phyloP scores from a whole-genome alignment of 108 stramenopile species.

The Pseudonitzschia pungens region DNA sequence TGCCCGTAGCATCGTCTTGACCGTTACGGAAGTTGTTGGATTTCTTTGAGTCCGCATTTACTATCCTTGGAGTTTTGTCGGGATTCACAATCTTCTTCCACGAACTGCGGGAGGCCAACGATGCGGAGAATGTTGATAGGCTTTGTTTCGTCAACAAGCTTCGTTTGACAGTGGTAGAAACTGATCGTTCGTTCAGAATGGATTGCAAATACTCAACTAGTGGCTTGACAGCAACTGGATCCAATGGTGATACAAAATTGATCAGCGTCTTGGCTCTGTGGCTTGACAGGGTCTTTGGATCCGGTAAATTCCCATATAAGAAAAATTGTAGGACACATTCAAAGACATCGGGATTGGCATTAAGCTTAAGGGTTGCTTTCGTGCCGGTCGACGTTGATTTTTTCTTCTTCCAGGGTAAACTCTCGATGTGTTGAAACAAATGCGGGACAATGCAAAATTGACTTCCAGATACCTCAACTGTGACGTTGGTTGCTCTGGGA shows the following conservation, averaged over 20 bases:
- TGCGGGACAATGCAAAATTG: slow-evolving; percentile 27
- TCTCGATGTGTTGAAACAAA: slow-evolving; percentile 20
- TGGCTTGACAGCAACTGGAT: not conserved
- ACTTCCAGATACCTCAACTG: slow-evolving; percentile 24
- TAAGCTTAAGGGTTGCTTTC: not conserved
- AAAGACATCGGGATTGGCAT: slow-evolving; percentile 28
- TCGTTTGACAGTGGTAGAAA: not conserved
- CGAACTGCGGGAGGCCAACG: not conserved
- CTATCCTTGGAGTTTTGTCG: not conserved
- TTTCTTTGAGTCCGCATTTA: not conserved
- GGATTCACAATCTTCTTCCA: not conserved
- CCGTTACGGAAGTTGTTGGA: not conserved
- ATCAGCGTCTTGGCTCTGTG: slow-evolving; percentile 4
- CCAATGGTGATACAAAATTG: slow-evolving; percentile 11
- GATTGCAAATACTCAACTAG: not conserved
- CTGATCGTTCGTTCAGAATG: not conserved
- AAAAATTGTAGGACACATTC: slow-evolving; percentile 23
- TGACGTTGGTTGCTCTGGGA: not conserved
- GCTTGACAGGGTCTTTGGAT: not conserved
- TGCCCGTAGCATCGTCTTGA: not conserved
- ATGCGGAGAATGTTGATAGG: not conserved
- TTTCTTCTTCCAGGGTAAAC: slow-evolving; percentile 14
- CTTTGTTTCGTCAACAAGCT: not conserved
- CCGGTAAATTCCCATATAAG: slow-evolving; percentile 10
- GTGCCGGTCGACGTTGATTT: not conserved